phyloP scores from a whole-genome alignment of 352 stramenopile genomes.

The Phytophthora hybrid region DNA sequence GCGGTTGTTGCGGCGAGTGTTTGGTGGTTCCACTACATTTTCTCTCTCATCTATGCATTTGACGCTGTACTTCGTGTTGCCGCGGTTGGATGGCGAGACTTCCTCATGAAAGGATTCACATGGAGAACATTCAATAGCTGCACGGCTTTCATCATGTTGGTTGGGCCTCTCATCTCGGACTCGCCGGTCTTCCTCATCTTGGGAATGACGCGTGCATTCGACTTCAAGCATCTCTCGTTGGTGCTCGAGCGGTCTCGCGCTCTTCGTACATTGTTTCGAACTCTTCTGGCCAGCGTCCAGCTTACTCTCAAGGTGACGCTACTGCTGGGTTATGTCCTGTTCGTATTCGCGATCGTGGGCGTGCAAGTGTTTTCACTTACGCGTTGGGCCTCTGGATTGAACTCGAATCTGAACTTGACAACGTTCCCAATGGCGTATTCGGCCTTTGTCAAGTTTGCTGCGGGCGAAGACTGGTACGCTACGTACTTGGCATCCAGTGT shows the following conservation, averaged over 20 bases:
- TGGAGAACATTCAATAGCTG: conserved; percentile 80
- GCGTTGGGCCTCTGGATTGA: conserved; percentile 77
- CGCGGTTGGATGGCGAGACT: conserved; percentile 81
- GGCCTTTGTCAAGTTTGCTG: conserved; percentile 84
- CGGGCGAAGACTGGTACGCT: conserved; percentile 87
- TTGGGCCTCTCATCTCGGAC: conserved; percentile 65
- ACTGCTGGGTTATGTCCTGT: conserved; percentile 81
- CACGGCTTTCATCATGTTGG: conserved; percentile 82
- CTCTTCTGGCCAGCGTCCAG: conserved; percentile 68
- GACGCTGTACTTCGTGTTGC: conserved; percentile 76
- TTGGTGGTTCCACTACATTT: conserved; percentile 85
- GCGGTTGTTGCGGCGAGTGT: conserved; percentile 46
- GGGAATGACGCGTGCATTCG: conserved; percentile 79
- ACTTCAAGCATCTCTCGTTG: conserved; percentile 86
- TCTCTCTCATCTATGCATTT: conserved; percentile 79
- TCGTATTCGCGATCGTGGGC: conserved; percentile 84
- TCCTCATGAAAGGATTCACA: conserved; percentile 87
- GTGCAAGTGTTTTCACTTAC: conserved; percentile 88
- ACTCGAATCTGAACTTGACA: conserved; percentile 77
- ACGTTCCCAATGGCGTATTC: conserved; percentile 81
- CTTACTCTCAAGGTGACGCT: conserved; percentile 85
- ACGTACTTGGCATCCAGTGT: conserved; percentile 80
- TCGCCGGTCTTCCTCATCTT: conserved; percentile 78
- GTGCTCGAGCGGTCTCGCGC: conserved; percentile 76
- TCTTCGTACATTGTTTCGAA: conserved; percentile 81